Base-by-base conservation (phyloP, 176 grass and related monocot species). In the Avena eriantha region DNA sequence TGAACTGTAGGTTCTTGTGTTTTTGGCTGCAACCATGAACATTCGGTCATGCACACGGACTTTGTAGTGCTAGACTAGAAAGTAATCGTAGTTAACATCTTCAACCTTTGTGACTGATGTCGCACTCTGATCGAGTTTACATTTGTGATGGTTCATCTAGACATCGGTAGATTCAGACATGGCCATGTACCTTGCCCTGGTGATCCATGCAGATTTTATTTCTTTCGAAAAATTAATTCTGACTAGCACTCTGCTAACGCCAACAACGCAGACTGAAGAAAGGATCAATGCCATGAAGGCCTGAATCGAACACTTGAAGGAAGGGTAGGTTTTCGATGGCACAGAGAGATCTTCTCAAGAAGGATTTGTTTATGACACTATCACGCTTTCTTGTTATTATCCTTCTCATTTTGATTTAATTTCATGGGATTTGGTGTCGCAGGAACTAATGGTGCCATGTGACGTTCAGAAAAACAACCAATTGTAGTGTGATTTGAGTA, bases 211-310 rank as follows among this genome's bases (percentile, higher is more conserved):
- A 31, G 18, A 18, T 55, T 17, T 55, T 18, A 4, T 17, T 7
- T 55, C 3, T 55, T 19, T 17, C 50, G 16, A 53, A 55, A 41
- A 46, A 16, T 58, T 68, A 76, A 76, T 53, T 18, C 1, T 1
- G 10, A 41, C 39, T 41, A 0, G 39, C 5, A 41, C 39, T 41
- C 39, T 41, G 8, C 10, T 86, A 39, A 35, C 21, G 10, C 53
- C 17, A 33, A 88, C 72, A 59, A 26, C 19, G 36, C 78, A 92
- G 93, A 86, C 77, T 69, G 86, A 92, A 86, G 83, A 90, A 88
- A 83, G 50, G 21, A 95, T 88, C 70, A 86, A 68, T 55, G 80
- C 50, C 17, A 79, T 90, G 90, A 92, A 77, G 67, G 83, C 63
- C 77, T 69, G 0, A 63, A 90, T 92, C 17, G 76, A 95, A 79